A percentile compares a stretch with the other conserved stretches of the same genome.
Conservation (phyloP, 805 yeast genomes). For the Starmerella powellii region DNA sequence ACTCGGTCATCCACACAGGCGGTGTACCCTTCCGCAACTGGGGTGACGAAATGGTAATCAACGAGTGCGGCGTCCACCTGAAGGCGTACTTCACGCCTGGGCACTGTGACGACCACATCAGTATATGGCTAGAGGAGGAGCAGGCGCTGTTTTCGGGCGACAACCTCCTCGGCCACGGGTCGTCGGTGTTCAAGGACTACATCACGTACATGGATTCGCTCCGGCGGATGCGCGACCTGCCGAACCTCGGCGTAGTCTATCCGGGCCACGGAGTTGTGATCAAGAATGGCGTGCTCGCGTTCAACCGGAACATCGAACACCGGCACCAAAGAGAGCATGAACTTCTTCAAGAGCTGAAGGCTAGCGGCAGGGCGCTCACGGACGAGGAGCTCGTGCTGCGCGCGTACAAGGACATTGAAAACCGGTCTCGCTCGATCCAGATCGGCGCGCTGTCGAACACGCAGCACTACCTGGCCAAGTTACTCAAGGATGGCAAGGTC, state of each 20-base stretch:
- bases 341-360: conserved; percentile 21
- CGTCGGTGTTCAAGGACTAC: conserved; percentile 29
- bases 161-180: conserved; percentile 32
- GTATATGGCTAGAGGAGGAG: conserved; percentile 30
- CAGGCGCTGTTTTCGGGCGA: conserved; percentile 29
- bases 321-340: conserved; percentile 29
- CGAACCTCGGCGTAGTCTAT: conserved; percentile 21
- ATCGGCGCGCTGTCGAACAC: conserved; percentile 29
- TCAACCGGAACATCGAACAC: conserved; percentile 28
- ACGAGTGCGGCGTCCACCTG: conserved; percentile 25
- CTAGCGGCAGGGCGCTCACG: conserved; percentile 6
- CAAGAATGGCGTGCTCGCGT: conserved; percentile 25
- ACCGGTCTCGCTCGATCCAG: conserved; percentile 22
- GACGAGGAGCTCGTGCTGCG: conserved; percentile 20
- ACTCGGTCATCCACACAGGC: neutral
- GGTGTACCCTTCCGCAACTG: conserved; percentile 11
- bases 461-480: conserved; percentile 25
- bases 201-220: conserved; percentile 25
- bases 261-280: conserved; percentile 33
- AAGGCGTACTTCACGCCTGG: conserved; percentile 29
- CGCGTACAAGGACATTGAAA: conserved; percentile 22
- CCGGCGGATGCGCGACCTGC: conserved; percentile 22
- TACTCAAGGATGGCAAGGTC: conserved; percentile 20
- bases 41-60: conserved; percentile 22
- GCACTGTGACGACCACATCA: conserved; percentile 30